phyloP scores from a whole-genome alignment of 75 land plant genomes.

The Isoetes taiwanensis region DNA sequence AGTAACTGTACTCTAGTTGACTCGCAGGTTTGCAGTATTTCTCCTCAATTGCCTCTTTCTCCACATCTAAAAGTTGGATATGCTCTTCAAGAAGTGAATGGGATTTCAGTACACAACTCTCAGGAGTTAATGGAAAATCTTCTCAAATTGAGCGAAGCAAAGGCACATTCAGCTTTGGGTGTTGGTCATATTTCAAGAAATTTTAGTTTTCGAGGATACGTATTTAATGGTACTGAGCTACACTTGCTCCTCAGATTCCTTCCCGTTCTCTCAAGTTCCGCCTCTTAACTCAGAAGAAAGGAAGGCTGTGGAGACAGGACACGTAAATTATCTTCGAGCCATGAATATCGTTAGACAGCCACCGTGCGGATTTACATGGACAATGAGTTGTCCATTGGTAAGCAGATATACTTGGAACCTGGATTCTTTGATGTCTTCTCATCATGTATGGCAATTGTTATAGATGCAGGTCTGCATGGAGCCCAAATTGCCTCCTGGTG shows the following conservation, averaged over 20 bases:
- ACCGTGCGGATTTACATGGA: neutral
- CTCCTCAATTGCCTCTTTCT: slow-evolving; percentile 32
- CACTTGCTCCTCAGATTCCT: too few relatives aligned
- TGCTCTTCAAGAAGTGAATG: slow-evolving; percentile 34
- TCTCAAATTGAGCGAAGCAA: too few relatives aligned
- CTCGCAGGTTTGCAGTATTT: slow-evolving; percentile 37
- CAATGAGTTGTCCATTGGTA: neutral
- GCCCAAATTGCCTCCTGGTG: neutral
- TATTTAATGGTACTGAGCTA: too few relatives aligned
- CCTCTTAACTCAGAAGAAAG: too few relatives aligned
- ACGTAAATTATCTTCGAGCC: neutral
- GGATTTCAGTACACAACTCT: slow-evolving; percentile 16
- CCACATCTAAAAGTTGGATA: slow-evolving; percentile 35
- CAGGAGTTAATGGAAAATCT: slow-evolving; percentile 28
- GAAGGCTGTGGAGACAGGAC: too few relatives aligned
- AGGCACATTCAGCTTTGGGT: too few relatives aligned
- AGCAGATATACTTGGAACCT: neutral
- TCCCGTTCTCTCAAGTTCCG: too few relatives aligned
- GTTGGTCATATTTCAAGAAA: too few relatives aligned
- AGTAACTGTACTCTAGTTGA: neutral
- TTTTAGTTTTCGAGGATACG: too few relatives aligned
- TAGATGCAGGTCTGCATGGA: neutral
- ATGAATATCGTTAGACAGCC: neutral
- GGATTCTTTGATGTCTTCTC: too few relatives aligned
- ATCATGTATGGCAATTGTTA: too few relatives aligned